Percentiles rank a stretch among this genome's conserved stretches.
Conservation (phyloP, 139 green algal species). For the Chlamydomonas sp. region DNA sequence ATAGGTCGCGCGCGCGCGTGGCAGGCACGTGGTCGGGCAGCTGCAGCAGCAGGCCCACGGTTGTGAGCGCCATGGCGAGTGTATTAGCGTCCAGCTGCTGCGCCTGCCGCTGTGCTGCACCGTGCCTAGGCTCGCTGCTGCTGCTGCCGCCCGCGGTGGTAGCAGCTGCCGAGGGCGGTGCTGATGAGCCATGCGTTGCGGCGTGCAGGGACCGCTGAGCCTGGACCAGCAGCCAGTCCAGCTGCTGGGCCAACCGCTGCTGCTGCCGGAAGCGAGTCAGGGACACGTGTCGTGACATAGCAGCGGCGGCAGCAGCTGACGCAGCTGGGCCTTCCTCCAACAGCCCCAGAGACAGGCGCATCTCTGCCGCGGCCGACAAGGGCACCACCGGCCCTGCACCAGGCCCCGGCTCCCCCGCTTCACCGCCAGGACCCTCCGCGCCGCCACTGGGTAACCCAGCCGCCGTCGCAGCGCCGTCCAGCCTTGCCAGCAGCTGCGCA, state of each 20-base stretch:
- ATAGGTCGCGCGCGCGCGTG: conserved; percentile 5
- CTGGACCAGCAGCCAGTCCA: not conserved
- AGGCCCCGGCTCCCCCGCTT: not conserved
- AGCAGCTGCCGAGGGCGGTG: not conserved
- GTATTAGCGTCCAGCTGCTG: not conserved
- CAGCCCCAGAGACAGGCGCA: conserved; percentile 19
- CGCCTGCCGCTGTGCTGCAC: not conserved
- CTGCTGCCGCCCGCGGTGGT: not conserved
- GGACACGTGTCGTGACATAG: not conserved
- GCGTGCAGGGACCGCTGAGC: not conserved
- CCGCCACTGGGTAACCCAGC: not conserved
- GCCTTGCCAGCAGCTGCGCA: conserved; percentile 6
- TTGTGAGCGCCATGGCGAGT: conserved; percentile 11
- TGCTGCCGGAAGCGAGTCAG: not conserved
- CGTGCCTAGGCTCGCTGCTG: not conserved
- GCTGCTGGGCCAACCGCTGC: not conserved
- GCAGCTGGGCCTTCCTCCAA: not conserved
- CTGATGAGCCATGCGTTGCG: not conserved
- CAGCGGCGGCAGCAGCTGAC: not conserved
- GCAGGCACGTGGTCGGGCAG: not conserved
- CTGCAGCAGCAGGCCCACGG: not conserved
- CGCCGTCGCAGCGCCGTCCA: not conserved
- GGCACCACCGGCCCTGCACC: not conserved
- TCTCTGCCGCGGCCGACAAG: not conserved
- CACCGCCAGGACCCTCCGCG: not conserved